Percentiles rank a stretch among this genome's conserved stretches.
phyloP scores from a whole-genome alignment of 495 filamentous ascomycete species.

The Stereocaulon alpinum region DNA sequence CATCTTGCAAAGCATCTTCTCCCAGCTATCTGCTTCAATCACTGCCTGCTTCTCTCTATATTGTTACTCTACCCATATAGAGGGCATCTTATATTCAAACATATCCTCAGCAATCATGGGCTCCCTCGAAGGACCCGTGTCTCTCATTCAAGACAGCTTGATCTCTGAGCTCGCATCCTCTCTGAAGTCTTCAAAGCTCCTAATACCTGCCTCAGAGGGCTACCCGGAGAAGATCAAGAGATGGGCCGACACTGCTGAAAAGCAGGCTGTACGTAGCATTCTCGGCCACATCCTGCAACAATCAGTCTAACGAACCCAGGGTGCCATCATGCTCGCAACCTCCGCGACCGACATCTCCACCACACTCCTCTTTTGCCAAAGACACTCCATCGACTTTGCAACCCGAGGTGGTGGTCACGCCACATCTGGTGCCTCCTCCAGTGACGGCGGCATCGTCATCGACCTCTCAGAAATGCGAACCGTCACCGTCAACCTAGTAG shows the following conservation, averaged over 20 bases:
- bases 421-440: constrained; percentile 38
- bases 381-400: constrained; percentile 37
- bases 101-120: no score
- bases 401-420: constrained; percentile 46
- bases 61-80: no score
- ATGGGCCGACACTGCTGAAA: constrained; percentile 9
- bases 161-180: background rate
- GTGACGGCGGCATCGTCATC: constrained; percentile 43
- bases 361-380: constrained; percentile 20
- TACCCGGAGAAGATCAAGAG: constrained; percentile 8
- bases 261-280: constrained; percentile 1
- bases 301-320: background rate
- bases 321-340: background rate
- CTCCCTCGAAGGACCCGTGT: no score
- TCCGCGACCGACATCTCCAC: constrained; percentile 11
- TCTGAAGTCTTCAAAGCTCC: background rate
- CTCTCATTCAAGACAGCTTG: background rate
- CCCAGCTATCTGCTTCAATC: no score
- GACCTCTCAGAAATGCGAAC: constrained; percentile 42
- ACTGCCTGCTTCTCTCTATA: no score
- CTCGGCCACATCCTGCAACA: background rate
- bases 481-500: constrained; percentile 35
- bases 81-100: no score
- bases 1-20: no score
- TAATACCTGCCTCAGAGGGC: constrained; percentile 7